Conservation (phyloP, 2,329 filamentous ascomycete genomes). For the Diaporthe longicolla region DNA sequence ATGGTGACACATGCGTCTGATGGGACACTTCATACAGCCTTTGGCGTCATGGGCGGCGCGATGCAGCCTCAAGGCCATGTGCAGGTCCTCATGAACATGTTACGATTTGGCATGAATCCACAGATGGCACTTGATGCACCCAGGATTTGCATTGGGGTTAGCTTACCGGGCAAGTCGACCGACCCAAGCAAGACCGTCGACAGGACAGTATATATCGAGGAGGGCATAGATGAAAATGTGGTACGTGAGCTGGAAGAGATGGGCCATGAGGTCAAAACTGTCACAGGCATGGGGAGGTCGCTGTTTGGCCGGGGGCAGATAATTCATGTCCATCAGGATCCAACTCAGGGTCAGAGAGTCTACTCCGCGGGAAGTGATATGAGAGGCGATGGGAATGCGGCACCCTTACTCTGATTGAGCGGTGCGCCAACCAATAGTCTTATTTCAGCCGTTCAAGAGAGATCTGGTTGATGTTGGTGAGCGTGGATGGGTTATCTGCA, state of each 20-base stretch:
- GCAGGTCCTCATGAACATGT: conserved; percentile 90
- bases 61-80: conserved; percentile 98
- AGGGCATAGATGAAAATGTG: conserved; percentile 79
- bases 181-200: conserved; percentile 71
- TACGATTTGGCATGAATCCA: conserved; percentile 83
- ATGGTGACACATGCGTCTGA: conserved; percentile 84
- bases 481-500: not conserved
- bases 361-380: conserved; percentile 91
- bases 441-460: too few species aligned
- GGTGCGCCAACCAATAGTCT: not conserved
- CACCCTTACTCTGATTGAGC: conserved; percentile 38
- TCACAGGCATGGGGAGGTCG: conserved; percentile 73
- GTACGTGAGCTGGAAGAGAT: conserved; percentile 74
- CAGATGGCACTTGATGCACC: conserved; percentile 92
- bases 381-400: conserved; percentile 82
- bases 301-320: conserved; percentile 90
- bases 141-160: conserved; percentile 84
- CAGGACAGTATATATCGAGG: conserved; percentile 81
- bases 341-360: conserved; percentile 74
- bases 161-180: conserved; percentile 64
- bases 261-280: conserved; percentile 79
- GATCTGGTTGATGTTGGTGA: too few species aligned
- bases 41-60: conserved; percentile 96
- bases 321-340: conserved; percentile 80
- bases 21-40: conserved; percentile 82